These are phyloP conservation scores for Aureobasidium zeae DNA, from an alignment of 2,329 filamentous ascomycete species.

Conservation along the genomic window DNA sequence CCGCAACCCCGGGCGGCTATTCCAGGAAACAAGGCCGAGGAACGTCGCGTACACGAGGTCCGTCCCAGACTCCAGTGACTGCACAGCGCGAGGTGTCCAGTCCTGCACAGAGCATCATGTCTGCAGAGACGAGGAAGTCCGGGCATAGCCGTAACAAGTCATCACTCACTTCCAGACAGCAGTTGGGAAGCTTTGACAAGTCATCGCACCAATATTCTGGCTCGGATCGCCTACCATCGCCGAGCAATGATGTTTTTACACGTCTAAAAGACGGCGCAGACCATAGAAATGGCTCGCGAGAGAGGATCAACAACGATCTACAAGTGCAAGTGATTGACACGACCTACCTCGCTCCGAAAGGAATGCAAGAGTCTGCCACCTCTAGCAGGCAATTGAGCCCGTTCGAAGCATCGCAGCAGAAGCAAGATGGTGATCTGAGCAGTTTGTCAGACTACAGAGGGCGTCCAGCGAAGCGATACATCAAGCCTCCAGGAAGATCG, in stretches of 20 bases:
- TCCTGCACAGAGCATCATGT: background rate
- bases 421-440: conserved; percentile 16
- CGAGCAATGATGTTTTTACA: conserved; percentile 54
- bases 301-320: conserved; percentile 68
- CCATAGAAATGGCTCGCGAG: conserved; percentile 61
- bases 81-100: conserved; percentile 47
- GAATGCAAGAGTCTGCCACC: conserved; percentile 17
- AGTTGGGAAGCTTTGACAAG: conserved; percentile 1
- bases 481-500: conserved; percentile 70
- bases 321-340: conserved; percentile 38
- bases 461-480: conserved; percentile 55
- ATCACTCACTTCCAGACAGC: conserved; percentile 17
- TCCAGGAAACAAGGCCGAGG: conserved; percentile 55
- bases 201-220: background rate
- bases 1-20: conserved; percentile 52
- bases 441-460: conserved; percentile 58
- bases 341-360: conserved; percentile 26
- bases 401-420: conserved; percentile 17
- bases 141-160: conserved; percentile 20
- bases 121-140: conserved; percentile 9
- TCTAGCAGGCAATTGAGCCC: background rate
- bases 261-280: conserved; percentile 51
- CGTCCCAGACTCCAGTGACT: conserved; percentile 49
- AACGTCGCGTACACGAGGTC: conserved; percentile 41
- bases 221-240: conserved; percentile 56